Base-by-base conservation (phyloP, 2,329 filamentous ascomycete genomes). In the Nigrograna mackinnonii region DNA sequence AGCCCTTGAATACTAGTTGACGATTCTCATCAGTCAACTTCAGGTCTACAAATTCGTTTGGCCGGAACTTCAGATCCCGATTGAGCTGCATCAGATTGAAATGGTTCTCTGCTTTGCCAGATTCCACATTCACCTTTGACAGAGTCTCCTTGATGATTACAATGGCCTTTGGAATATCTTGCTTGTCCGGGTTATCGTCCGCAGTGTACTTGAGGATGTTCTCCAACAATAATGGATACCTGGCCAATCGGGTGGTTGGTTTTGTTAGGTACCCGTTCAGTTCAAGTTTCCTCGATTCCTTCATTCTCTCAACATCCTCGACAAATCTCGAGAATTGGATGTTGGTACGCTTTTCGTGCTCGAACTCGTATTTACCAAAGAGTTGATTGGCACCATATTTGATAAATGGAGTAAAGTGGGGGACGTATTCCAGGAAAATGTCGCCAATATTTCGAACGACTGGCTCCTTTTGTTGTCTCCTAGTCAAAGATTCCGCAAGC, bases 241-340 rank as follows among this genome's bases (percentile, higher is more conserved):
- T 84, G 31, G 94, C 94, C 59, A 99, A 75, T 74, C 94, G 84
- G 14, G 94, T 99, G 2, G 94, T 99, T 1, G 94, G 94, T 70
- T 99, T 99, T 6, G 94, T 99, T 39, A 99, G 77, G 64, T 99
- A 99, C 55, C 94, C 94, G 67, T 99, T 99, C 45, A 99, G 77
- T 69, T 99, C 94, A 35, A 99, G 78, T 71, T 99, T 99, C 51
- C 94, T 83, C 5, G 92, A 97, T 68, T 99, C 94, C 68, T 96
- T 96, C 56, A 95, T 82, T 44, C 94, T 81, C 69, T 99, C 94
- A 5, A 95, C 95, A 67, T 97, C 91, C 53, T 99, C 94, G 19
- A 97, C 94, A 57, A 97, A 96, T 60, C 87, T 89, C 38, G 86
- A 77, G 67, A 99, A 99, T 30, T 82, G 82, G 2, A 85, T 81